These are phyloP conservation scores for Colletotrichum horii DNA, from an alignment of 2,329 filamentous ascomycete genomes.

Conservation along the genomic window DNA sequence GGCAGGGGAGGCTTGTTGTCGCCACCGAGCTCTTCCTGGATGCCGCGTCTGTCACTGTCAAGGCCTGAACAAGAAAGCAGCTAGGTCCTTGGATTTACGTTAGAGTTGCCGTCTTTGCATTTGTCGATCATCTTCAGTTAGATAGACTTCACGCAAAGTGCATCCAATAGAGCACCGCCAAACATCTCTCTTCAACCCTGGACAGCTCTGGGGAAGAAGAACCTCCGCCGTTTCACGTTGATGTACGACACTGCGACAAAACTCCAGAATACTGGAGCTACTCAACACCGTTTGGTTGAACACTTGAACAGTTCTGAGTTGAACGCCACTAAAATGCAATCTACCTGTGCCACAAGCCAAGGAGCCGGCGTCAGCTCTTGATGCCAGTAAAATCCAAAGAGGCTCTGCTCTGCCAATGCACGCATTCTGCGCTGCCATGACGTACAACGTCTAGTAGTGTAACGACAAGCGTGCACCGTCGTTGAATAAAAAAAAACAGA, in stretches of 20 bases:
- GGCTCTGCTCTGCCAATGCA: neutral
- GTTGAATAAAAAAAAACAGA: neutral
- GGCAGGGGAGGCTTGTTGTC: neutral
- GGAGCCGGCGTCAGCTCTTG: conserved; percentile 4
- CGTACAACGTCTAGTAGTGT: neutral
- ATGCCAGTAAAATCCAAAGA: neutral
- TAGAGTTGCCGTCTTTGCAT: neutral
- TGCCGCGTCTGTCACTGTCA: neutral
- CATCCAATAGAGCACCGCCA: neutral
- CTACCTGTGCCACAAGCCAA: neutral
- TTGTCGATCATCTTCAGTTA: neutral
- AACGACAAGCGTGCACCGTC: neutral
- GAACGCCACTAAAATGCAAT: neutral
- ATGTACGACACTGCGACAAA: neutral
- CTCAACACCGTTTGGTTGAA: neutral
- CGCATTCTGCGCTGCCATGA: neutral
- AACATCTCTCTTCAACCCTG: neutral
- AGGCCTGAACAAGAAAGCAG: neutral
- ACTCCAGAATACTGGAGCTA: neutral
- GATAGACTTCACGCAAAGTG: accelerated
- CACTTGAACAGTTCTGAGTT: neutral
- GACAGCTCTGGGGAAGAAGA: neutral
- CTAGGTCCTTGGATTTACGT: neutral
- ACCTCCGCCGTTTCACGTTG: neutral
- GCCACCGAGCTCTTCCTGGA: neutral